phyloP scores from a whole-genome alignment of 805 yeast genomes.

The Saccharomyces jurei region DNA sequence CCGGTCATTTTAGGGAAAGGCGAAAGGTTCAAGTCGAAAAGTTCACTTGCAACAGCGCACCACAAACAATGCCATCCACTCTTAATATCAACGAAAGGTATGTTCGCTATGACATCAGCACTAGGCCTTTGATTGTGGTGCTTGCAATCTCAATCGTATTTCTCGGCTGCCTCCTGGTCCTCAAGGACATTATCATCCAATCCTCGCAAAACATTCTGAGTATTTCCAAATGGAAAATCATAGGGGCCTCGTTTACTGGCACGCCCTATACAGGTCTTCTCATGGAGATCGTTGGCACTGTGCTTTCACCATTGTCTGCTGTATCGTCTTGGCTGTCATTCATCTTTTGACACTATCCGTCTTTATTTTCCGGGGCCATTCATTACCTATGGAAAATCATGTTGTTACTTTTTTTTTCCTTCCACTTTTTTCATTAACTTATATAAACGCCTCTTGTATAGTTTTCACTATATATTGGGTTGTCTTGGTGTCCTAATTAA shows the following conservation, averaged over 20 bases:
- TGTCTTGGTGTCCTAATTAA: not conserved
- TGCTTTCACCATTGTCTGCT: not conserved
- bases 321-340: not conserved
- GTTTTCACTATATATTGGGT: not conserved
- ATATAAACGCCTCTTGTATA: not conserved
- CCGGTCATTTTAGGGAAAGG: not conserved
- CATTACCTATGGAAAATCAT: not conserved
- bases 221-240: not conserved
- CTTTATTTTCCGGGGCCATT: not conserved
- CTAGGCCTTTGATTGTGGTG: not conserved
- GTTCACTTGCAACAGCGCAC: not conserved
- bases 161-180: not conserved
- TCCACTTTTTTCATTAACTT: not conserved
- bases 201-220: not conserved
- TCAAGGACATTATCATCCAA: not conserved
- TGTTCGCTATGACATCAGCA: not conserved
- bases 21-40: not conserved
- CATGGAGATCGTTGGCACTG: not conserved
- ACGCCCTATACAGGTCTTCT: not conserved
- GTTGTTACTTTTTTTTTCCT: not conserved
- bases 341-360: not conserved
- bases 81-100: not conserved
- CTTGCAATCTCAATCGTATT: not conserved
- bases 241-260: not conserved
- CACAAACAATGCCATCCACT: not conserved